Evolutionary conservation across 2,329 filamentous ascomycete species (phyloP).

Genomic region (Coleophoma eucalyptorum): DNA sequence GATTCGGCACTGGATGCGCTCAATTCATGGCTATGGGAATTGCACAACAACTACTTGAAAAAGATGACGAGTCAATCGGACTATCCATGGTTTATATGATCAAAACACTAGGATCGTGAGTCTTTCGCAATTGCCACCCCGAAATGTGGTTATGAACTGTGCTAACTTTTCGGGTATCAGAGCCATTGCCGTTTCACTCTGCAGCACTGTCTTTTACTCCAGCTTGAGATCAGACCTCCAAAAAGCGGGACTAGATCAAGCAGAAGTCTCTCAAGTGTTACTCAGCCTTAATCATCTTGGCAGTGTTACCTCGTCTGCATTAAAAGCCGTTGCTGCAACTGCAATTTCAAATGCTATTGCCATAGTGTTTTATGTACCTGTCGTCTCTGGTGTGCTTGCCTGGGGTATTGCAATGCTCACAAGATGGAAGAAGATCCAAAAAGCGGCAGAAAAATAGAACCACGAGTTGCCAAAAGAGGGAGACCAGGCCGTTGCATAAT

Average conservation of each 20-base stretch:
- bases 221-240: not conserved
- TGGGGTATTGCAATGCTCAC: not conserved
- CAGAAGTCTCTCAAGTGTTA: not conserved
- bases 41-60: not conserved
- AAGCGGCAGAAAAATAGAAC: not conserved
- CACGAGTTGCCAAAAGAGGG: no score
- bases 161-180: not conserved
- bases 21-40: conserved; percentile 5
- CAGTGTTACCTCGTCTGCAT: not conserved
- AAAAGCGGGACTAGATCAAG: not conserved
- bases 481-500: no score
- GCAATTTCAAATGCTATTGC: not conserved
- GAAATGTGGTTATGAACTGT: not conserved
- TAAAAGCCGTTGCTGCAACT: not conserved
- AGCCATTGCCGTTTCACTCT: conserved; percentile 1
- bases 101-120: conserved; percentile 1
- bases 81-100: conserved; percentile 2
- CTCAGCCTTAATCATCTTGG: not conserved
- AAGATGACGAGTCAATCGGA: not conserved
- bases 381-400: not conserved
- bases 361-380: not conserved
- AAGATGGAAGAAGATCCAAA: not conserved
- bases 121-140: not conserved
- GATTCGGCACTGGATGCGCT: conserved; percentile 1
- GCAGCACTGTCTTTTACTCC: not conserved